phyloP scores from a whole-genome alignment of 2,329 filamentous ascomycete genomes.

The Chaetomium sp. region DNA sequence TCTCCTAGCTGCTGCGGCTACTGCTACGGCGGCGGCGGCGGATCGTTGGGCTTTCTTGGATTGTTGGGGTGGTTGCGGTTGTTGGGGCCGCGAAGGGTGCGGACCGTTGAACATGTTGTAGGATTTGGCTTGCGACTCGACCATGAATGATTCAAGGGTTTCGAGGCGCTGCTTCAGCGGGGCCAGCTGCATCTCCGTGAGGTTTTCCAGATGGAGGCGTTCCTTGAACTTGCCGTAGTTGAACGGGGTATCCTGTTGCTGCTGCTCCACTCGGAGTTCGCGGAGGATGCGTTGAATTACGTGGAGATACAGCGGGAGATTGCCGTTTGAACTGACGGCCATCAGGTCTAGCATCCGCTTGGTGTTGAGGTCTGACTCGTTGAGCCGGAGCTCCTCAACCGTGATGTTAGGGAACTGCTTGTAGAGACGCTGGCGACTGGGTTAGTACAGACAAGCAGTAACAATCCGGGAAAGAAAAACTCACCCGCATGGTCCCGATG shows the following conservation, averaged over 20 bases:
- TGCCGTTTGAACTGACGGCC: slow-evolving; percentile 39
- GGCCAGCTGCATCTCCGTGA: slow-evolving; percentile 43
- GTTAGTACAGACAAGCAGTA: neutral
- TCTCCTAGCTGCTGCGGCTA: too few relatives aligned
- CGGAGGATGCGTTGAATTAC: slow-evolving; percentile 50
- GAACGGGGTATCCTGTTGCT: slow-evolving; percentile 34
- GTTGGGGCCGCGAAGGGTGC: too few relatives aligned
- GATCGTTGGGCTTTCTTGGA: neutral
- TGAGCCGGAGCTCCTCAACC: slow-evolving; percentile 46
- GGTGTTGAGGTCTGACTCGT: slow-evolving; percentile 48
- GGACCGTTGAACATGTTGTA: slow-evolving; percentile 10
- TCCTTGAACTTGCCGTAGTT: slow-evolving; percentile 44
- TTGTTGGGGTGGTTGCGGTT: too few relatives aligned
- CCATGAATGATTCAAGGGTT: slow-evolving; percentile 59
- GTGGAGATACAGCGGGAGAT: slow-evolving; percentile 52
- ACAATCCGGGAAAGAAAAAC: neutral
- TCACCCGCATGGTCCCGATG: slow-evolving; percentile 33
- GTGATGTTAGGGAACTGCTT: slow-evolving; percentile 35
- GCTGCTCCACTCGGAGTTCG: slow-evolving; percentile 45
- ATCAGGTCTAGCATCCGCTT: slow-evolving; percentile 54
- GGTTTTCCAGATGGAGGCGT: slow-evolving; percentile 32
- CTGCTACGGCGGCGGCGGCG: neutral
- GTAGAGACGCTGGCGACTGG: slow-evolving; percentile 34
- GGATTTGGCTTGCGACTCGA: slow-evolving; percentile 21
- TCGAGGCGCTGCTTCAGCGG: slow-evolving; percentile 56